A percentile compares a stretch with the other conserved stretches of the same genome.
Evolutionary conservation across 352 stramenopile species (phyloP).

Genomic region (Globisporangium spiculum): DNA sequence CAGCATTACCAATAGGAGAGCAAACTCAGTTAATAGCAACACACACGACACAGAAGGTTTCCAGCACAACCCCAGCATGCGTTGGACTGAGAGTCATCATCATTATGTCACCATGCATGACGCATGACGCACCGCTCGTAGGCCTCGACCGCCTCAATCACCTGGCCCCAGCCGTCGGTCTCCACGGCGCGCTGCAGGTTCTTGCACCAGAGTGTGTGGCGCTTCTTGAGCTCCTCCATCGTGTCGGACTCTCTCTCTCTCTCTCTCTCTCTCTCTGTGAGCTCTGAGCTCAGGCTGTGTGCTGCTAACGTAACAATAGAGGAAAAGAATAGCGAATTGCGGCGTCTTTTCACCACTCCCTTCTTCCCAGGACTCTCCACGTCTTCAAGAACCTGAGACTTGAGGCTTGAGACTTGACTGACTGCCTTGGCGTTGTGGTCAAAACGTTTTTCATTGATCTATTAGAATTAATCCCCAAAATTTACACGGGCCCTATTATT

Average conservation of each 20-base stretch:
- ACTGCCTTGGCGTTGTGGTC: background rate
- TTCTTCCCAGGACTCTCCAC: background rate
- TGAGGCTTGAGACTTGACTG: too few species aligned
- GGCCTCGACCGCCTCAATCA: slow-evolving; percentile 72
- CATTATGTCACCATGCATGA: background rate
- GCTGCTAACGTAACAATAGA: background rate
- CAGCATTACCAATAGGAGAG: background rate
- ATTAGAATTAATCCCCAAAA: background rate
- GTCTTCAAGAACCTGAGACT: background rate
- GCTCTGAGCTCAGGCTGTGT: background rate
- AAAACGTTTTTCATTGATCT: background rate
- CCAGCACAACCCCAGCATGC: background rate
- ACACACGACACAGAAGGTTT: background rate
- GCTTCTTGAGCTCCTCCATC: slow-evolving; percentile 49
- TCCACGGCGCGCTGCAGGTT: slow-evolving; percentile 56
- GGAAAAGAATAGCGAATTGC: background rate
- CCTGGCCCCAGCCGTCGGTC: slow-evolving; percentile 64
- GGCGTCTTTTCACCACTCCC: background rate
- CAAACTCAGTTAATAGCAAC: background rate
- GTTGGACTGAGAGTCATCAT: background rate
- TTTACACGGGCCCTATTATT: slow-evolving; percentile 5
- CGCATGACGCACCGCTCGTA: slow-evolving; percentile 53
- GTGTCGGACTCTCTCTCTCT: background rate
- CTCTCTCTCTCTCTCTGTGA: background rate
- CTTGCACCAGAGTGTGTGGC: slow-evolving; percentile 53